phyloP scores from a whole-genome alignment of 2,329 filamentous ascomycete species.

The Xylaria sp. region DNA sequence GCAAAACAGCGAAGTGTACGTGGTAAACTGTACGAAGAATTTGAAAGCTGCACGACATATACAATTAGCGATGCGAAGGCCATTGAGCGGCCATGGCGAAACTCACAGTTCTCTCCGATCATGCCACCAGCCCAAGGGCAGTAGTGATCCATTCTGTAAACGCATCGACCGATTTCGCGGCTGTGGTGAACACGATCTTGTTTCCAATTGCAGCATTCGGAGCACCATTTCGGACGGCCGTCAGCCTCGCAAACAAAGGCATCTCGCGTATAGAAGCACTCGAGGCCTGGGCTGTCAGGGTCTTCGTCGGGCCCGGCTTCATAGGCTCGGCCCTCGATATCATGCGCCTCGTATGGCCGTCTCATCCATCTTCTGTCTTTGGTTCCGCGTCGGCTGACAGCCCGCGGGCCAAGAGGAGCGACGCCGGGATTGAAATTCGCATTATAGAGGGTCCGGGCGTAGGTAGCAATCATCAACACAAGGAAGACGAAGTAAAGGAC shows the following conservation, averaged over 20 bases:
- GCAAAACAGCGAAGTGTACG: constrained; percentile 74
- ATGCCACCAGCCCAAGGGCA: constrained; percentile 98
- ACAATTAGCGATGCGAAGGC: constrained; percentile 30
- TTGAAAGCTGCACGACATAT: constrained; percentile 69
- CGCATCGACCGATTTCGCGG: constrained; percentile 79
- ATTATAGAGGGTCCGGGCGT: constrained; percentile 72
- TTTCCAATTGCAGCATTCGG: constrained; percentile 84
- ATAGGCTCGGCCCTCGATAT: constrained; percentile 45
- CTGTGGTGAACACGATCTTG: constrained; percentile 88
- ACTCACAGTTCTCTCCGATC: constrained; percentile 76
- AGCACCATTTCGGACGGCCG: constrained; percentile 87
- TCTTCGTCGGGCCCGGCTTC: constrained; percentile 49
- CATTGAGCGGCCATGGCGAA: background rate
- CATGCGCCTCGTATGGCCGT: constrained; percentile 29
- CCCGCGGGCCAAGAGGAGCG: constrained; percentile 65
- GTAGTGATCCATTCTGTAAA: constrained; percentile 92
- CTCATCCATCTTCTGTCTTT: constrained; percentile 36
- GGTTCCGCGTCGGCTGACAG: constrained; percentile 38
- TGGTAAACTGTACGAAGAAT: constrained; percentile 87
- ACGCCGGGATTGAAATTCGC: constrained; percentile 76
- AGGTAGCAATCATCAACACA: constrained; percentile 67
- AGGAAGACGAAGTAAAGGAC: constrained; percentile 76
- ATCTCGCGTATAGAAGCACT: constrained; percentile 80
- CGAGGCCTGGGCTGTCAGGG: constrained; percentile 71
- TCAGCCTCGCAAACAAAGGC: constrained; percentile 83